Evolutionary conservation across 2,329 filamentous ascomycete genomes (phyloP).

Genomic region (Trichoderma pleuroti): DNA sequence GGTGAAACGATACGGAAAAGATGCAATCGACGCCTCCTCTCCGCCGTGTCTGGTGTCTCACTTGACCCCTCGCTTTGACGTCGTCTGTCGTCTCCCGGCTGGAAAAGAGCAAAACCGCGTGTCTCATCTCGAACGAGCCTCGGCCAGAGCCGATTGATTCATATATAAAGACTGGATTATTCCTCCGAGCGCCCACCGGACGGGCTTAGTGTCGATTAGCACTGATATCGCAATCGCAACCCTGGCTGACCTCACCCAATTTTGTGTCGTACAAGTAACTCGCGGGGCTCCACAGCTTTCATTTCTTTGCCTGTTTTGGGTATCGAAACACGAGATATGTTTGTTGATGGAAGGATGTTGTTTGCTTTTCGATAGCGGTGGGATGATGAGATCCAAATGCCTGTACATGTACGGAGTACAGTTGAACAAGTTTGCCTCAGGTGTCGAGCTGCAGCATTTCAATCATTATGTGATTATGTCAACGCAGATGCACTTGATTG

Average conservation of each 20-base stretch:
- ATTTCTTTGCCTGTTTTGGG: not conserved
- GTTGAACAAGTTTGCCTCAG: not conserved
- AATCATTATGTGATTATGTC: not conserved
- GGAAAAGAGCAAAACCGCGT: not conserved
- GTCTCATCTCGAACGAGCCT: not conserved
- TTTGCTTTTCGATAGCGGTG: not conserved
- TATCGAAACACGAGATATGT: not conserved
- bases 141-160: not conserved
- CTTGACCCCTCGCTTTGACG: not conserved
- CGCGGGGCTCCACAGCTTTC: not conserved
- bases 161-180: not conserved
- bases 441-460: not conserved
- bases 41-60: not conserved
- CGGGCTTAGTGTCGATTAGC: constrained; percentile 3
- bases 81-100: not conserved
- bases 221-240: constrained; percentile 16
- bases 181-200: not conserved
- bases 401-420: not conserved
- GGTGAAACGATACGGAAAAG: not conserved
- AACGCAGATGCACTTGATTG: not conserved
- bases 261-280: not conserved
- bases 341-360: not conserved
- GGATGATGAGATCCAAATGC: not conserved
- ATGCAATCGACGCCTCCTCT: not conserved
- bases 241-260: constrained; percentile 15